These are phyloP conservation scores for Clavispora vitiphila DNA, from an alignment of 805 yeast genomes.

Conservation along the genomic window DNA sequence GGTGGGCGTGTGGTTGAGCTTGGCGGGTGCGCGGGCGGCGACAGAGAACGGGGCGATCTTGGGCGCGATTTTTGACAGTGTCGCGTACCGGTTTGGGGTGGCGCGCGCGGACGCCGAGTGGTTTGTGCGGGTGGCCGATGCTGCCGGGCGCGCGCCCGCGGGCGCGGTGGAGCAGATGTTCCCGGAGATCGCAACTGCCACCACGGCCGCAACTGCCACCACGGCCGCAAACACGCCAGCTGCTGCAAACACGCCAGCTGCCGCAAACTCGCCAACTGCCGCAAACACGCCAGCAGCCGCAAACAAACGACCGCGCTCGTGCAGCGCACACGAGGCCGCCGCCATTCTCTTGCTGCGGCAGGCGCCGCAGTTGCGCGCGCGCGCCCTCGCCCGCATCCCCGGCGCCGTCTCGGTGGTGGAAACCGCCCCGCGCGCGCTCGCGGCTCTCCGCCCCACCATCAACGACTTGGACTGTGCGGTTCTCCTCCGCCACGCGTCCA, in stretches of 20 bases:
- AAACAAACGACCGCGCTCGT: too few relatives aligned
- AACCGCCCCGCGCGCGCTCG: not conserved
- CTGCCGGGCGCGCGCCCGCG: not conserved
- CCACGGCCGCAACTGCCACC: not conserved
- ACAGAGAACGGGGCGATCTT: slow-evolving; percentile 11
- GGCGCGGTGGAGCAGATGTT: not conserved
- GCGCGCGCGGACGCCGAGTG: not conserved
- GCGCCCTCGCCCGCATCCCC: not conserved
- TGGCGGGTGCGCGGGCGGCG: slow-evolving; percentile 16
- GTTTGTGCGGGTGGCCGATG: not conserved
- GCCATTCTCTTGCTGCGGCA: too few relatives aligned
- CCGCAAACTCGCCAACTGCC: too few relatives aligned
- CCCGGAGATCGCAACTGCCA: not conserved
- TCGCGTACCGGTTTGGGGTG: slow-evolving; percentile 12
- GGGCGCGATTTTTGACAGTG: slow-evolving; percentile 16
- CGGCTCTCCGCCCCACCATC: not conserved
- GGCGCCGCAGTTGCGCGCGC: too few relatives aligned
- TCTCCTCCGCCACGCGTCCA: not conserved
- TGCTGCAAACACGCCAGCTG: too few relatives aligned
- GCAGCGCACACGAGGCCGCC: too few relatives aligned
- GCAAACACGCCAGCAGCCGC: too few relatives aligned
- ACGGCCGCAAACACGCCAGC: too few relatives aligned
- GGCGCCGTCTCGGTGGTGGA: not conserved
- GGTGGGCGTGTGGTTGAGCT: slow-evolving; percentile 24
- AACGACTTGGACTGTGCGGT: not conserved